Conservation (phyloP, 129 eudicot genomes). For the Flaveria sonorensis region DNA sequence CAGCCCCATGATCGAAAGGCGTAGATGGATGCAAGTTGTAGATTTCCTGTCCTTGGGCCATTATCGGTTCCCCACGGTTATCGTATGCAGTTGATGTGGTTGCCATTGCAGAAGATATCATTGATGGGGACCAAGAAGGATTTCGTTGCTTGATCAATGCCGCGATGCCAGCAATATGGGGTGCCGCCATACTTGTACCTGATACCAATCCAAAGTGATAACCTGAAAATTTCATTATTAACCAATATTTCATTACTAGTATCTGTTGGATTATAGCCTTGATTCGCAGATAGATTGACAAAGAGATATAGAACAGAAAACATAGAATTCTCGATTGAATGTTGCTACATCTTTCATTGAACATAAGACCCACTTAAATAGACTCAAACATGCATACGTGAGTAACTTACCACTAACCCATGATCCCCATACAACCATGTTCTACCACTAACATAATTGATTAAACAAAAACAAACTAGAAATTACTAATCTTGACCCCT, state of each 20-base stretch:
- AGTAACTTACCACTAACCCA: too few species aligned
- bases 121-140: slow-evolving; percentile 87
- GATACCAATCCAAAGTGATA: slow-evolving; percentile 66
- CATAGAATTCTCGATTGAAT: too few species aligned
- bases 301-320: too few species aligned
- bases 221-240: slow-evolving; percentile 46
- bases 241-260: background rate
- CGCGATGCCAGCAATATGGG: slow-evolving; percentile 90
- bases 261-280: too few species aligned
- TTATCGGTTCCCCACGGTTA: slow-evolving; percentile 66
- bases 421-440: too few species aligned
- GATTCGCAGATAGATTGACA: too few species aligned
- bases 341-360: too few species aligned
- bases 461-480: too few species aligned
- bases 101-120: slow-evolving; percentile 94
- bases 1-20: slow-evolving; percentile 89
- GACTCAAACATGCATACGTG: too few species aligned
- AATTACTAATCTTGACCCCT: too few species aligned
- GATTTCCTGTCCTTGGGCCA: slow-evolving; percentile 70
- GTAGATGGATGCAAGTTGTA: slow-evolving; percentile 59
- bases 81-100: slow-evolving; percentile 75
- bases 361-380: too few species aligned
- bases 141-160: slow-evolving; percentile 76
- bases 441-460: too few species aligned
- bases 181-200: slow-evolving; percentile 98